Conservation (phyloP, 352 stramenopile species). For the Blastocystis sp. region DNA sequence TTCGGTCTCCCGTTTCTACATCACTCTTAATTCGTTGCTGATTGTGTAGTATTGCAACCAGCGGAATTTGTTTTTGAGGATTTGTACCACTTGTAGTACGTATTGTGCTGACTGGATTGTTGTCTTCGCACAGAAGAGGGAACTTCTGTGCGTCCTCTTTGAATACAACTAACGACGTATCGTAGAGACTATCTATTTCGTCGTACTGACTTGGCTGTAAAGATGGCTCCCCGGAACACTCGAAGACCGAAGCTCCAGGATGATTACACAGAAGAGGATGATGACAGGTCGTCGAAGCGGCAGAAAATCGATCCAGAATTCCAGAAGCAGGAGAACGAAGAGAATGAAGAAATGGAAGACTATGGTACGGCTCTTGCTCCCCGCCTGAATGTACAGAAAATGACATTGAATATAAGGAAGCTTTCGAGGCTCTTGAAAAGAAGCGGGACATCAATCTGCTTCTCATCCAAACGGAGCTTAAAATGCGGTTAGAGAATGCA, state of each 20-base stretch:
- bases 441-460: constrained; percentile 7
- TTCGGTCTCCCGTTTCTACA: neutral
- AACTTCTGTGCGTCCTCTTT: neutral
- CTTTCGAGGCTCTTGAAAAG: constrained; percentile 7
- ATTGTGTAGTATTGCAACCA: neutral
- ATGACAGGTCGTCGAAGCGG: constrained; percentile 1
- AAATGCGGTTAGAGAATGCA: constrained; percentile 33
- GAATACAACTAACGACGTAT: neutral
- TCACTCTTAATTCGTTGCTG: neutral
- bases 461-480: constrained; percentile 15
- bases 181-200: neutral
- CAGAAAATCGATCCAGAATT: neutral
- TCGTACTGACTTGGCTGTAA: neutral
- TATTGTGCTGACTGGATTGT: neutral
- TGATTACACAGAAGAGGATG: constrained; percentile 10
- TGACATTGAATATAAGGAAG: constrained; percentile 13
- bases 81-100: neutral
- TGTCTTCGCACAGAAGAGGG: neutral
- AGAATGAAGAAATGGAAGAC: neutral
- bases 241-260: neutral
- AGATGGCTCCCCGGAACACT: constrained; percentile 2
- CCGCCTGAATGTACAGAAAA: neutral
- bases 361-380: neutral
- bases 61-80: neutral
- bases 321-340: neutral